Evolutionary conservation across 176 grass and related monocot species (phyloP).

Genomic region (Oryza brachyantha): DNA sequence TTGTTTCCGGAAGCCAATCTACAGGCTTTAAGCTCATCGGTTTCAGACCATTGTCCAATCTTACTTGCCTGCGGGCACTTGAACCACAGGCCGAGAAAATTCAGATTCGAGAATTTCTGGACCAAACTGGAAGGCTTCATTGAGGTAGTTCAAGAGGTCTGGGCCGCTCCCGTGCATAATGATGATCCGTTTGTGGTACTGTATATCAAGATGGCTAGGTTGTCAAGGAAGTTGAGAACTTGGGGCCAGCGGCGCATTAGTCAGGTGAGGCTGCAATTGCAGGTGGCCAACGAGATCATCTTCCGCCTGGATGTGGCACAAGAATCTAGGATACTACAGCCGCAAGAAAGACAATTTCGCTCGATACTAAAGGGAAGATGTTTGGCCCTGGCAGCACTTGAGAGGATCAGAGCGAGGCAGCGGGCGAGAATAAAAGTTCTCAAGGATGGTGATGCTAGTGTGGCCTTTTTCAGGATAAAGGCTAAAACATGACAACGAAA

Average conservation of each 20-base stretch:
- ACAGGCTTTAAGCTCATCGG: neutral
- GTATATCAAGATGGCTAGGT: no score
- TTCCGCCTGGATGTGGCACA: neutral
- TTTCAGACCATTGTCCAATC: neutral
- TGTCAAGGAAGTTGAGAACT: neutral
- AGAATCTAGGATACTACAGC: accelerated
- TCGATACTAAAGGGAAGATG: neutral
- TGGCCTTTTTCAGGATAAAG: neutral
- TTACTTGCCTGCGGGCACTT: neutral
- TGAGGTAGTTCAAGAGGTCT: neutral
- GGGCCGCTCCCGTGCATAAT: neutral
- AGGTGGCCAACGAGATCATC: neutral
- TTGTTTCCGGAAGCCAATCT: neutral
- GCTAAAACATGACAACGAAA: neutral
- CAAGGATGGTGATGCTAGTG: neutral
- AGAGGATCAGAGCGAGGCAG: neutral
- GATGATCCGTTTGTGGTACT: neutral
- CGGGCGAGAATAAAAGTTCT: neutral
- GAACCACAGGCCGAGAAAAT: accelerated
- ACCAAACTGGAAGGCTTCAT: neutral
- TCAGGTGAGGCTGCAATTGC: neutral
- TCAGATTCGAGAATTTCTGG: neutral
- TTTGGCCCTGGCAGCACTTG: neutral
- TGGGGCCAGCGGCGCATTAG: neutral
- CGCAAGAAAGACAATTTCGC: neutral